Base-by-base conservation (phyloP, 352 stramenopile genomes). In the Phytophthora fragariae region DNA sequence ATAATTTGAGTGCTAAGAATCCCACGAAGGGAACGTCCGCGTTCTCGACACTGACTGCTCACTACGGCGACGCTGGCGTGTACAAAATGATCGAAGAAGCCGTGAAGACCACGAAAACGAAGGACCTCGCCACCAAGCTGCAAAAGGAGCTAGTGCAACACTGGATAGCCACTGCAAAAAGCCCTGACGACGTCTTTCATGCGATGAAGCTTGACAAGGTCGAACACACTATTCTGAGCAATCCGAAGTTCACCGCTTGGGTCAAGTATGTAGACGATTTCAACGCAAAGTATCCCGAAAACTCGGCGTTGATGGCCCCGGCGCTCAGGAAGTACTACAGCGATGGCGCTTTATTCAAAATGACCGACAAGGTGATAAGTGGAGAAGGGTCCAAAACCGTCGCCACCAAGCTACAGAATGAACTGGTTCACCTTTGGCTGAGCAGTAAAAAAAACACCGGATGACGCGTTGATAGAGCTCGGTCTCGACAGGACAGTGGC, bases 211-310 rank as follows among this genome's bases (percentile, higher is more conserved):
- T 41, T 8, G 10, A 41, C 35, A 41, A 41, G 8, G 35, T 41
- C 8, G 35, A 41, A 3, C 7, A 8, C 7, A 41, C 7, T 11
- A 8, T 41, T 41, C 35, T 41, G 8, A 41, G 10, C 7, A 41
- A 41, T 11, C 7, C 10, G 1, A 41, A 41, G 35, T 41, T 41
- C 10, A 8, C 8, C 35, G 35, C n/a, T 12, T 68, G 52, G 52
- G 12, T 7, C 15, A 68, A 62, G 37, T 68, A 68, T 17, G 24
- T 68, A 5, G 52, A 63, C n/a, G 29, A 69, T 31, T 5, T 54
- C 11, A 70, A 47, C 21, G 31, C 21, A 33, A 70, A 54, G 15
- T n/a, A 70, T 5, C 41, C 55, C 8, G 41, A 49, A 41, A 5
- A 47, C 5, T 2, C 12, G 35, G 19, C 44, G 2, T 44, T 31